Percentiles rank a stretch among this genome's conserved stretches.
Conservation (phyloP, 345 rosid species). For the Moricandia arvensis region DNA sequence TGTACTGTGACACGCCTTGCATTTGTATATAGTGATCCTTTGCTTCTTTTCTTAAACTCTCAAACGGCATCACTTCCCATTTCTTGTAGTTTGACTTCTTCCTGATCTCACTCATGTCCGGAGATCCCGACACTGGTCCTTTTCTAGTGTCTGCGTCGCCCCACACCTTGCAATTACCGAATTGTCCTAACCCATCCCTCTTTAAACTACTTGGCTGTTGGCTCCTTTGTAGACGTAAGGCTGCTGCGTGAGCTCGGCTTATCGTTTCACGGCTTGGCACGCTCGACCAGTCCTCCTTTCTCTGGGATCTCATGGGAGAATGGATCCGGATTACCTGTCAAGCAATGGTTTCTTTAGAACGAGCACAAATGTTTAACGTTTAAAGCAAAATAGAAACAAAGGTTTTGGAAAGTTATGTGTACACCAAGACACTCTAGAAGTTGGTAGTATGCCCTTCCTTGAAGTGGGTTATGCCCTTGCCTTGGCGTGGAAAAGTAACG, state of each 20-base stretch:
- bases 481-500: conserved; percentile 87
- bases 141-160: conserved; percentile 53
- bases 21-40: conserved; percentile 68
- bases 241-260: conserved; percentile 68
- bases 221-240: conserved; percentile 68
- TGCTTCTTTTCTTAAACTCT: conserved; percentile 86
- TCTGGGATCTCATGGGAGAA: conserved; percentile 84
- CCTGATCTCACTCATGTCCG: conserved; percentile 75
- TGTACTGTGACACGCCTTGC: conserved; percentile 82
- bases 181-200: conserved; percentile 53
- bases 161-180: conserved; percentile 94
- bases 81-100: conserved; percentile 77
- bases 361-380: conserved; percentile 1
- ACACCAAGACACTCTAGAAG: conserved; percentile 98
- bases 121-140: conserved; percentile 75
- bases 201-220: conserved; percentile 36
- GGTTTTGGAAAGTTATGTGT: conserved; percentile 31
- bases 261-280: conserved; percentile 82
- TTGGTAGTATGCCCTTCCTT: conserved; percentile 97
- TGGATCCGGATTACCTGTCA: conserved; percentile 88
- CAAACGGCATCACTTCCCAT: conserved; percentile 82
- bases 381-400: neutral
- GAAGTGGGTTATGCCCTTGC: conserved; percentile 98
- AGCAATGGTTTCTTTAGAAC: conserved; percentile 7
- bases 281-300: conserved; percentile 80